A percentile compares a stretch with the other conserved stretches of the same genome.
phyloP scores from a whole-genome alignment of 2,329 filamentous ascomycete species.

The Sclerotinia spermophila region DNA sequence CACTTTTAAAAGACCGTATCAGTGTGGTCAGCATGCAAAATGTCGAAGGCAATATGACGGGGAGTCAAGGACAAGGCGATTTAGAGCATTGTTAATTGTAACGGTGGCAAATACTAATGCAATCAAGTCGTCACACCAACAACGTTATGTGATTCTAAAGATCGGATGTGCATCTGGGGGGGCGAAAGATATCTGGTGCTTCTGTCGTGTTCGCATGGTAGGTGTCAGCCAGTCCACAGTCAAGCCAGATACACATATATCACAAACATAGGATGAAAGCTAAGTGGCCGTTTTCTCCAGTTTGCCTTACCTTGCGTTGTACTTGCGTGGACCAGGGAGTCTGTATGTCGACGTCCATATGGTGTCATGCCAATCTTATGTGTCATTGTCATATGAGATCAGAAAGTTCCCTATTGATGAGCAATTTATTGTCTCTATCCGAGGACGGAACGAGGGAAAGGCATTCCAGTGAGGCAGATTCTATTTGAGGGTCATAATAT shows the following conservation, averaged over 20 bases:
- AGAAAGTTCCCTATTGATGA: background rate
- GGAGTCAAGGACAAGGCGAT: conserved; percentile 4
- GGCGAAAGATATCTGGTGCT: conserved; percentile 3
- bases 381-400: conserved; percentile 16
- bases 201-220: conserved; percentile 15
- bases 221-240: conserved; percentile 8
- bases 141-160: conserved; percentile 15
- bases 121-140: conserved; percentile 15
- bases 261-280: conserved; percentile 4
- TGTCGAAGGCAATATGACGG: conserved; percentile 4
- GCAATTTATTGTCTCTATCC: background rate
- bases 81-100: conserved; percentile 1
- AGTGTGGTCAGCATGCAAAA: conserved; percentile 12
- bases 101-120: conserved; percentile 12
- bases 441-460: conserved; percentile 1
- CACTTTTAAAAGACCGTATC: background rate
- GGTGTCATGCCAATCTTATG: conserved; percentile 12
- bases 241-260: conserved; percentile 9
- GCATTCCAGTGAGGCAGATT: conserved; percentile 15
- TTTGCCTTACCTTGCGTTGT: conserved; percentile 15
- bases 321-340: conserved; percentile 15
- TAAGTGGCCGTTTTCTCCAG: conserved; percentile 10
- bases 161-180: conserved; percentile 15
- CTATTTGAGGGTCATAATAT: background rate
- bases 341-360: background rate